A percentile compares a stretch with the other conserved stretches of the same genome.
Evolutionary conservation across 2,329 filamentous ascomycete genomes (phyloP).

Genomic region (Acephala macrosclerotiorum): DNA sequence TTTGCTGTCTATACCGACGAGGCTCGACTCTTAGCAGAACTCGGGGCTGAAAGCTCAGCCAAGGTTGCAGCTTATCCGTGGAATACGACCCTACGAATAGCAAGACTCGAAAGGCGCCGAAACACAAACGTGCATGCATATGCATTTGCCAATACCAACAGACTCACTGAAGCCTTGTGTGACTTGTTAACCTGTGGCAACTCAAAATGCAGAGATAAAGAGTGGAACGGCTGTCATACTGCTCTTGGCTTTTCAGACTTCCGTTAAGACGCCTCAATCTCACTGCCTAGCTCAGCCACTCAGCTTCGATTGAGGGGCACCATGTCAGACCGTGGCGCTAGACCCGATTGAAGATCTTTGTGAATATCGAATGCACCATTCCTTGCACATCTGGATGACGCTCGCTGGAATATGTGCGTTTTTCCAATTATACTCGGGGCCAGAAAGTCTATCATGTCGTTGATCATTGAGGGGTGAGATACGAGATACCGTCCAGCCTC

Average conservation of each 20-base stretch:
- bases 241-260: background rate
- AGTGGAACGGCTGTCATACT: slow-evolving; percentile 2
- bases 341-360: background rate
- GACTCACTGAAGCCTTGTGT: background rate
- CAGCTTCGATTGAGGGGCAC: slow-evolving; percentile 1
- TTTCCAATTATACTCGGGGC: slow-evolving; percentile 1
- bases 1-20: background rate
- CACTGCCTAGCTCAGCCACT: background rate
- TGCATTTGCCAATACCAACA: background rate
- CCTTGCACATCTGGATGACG: background rate
- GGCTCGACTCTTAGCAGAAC: background rate
- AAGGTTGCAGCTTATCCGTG: background rate
- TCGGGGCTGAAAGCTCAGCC: background rate
- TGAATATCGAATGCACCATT: slow-evolving; percentile 1
- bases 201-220: background rate
- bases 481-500: background rate
- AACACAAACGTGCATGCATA: background rate
- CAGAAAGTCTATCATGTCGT: background rate
- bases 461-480: background rate
- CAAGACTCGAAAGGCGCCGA: background rate
- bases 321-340: background rate
- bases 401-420: background rate
- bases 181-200: background rate
- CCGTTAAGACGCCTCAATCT: background rate
- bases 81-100: background rate